Percentiles rank a stretch among this genome's conserved stretches.
These are phyloP conservation scores for Aureobasidium sp. DNA, from an alignment of 2,329 filamentous ascomycete genomes.

Conservation along the genomic window DNA sequence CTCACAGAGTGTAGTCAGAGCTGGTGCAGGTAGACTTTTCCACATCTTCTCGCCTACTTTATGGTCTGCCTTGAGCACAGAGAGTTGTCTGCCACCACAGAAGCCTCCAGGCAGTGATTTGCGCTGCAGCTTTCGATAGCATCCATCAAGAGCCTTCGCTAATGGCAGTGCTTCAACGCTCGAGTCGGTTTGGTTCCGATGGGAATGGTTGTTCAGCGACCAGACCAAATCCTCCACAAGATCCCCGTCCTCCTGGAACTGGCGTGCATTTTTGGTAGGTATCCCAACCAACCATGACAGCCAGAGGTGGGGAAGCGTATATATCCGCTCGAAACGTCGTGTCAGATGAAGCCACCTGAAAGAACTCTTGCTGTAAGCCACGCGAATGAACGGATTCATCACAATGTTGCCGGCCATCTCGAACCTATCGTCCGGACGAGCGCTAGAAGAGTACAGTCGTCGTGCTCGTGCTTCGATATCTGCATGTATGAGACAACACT, in stretches of 20 bases:
- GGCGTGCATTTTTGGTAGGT: conserved; percentile 55
- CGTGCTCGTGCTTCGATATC: conserved; percentile 31
- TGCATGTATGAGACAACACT: conserved; percentile 44
- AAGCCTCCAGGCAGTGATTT: conserved; percentile 47
- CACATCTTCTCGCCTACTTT: background rate
- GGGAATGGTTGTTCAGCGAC: conserved; percentile 31
- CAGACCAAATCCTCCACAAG: conserved; percentile 47
- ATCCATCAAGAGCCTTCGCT: conserved; percentile 21
- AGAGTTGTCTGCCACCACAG: conserved; percentile 50
- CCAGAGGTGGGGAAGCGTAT: conserved; percentile 52
- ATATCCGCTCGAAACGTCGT: conserved; percentile 60
- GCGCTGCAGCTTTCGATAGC: conserved; percentile 34
- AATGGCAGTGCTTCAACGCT: too few relatives aligned
- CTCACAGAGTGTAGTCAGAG: background rate
- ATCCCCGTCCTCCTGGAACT: conserved; percentile 53
- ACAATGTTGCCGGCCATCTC: conserved; percentile 58
- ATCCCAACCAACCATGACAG: conserved; percentile 49
- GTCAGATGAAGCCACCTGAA: conserved; percentile 54
- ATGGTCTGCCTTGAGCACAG: conserved; percentile 33
- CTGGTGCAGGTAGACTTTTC: background rate
- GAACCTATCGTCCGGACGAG: conserved; percentile 29
- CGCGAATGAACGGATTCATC: conserved; percentile 68
- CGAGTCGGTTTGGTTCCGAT: too few relatives aligned
- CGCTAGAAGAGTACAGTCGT: conserved; percentile 28
- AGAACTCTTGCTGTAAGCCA: conserved; percentile 56